A percentile compares a stretch with the other conserved stretches of the same genome.
Conservation (phyloP, 495 filamentous ascomycete species). For the Penicillium parvum region DNA sequence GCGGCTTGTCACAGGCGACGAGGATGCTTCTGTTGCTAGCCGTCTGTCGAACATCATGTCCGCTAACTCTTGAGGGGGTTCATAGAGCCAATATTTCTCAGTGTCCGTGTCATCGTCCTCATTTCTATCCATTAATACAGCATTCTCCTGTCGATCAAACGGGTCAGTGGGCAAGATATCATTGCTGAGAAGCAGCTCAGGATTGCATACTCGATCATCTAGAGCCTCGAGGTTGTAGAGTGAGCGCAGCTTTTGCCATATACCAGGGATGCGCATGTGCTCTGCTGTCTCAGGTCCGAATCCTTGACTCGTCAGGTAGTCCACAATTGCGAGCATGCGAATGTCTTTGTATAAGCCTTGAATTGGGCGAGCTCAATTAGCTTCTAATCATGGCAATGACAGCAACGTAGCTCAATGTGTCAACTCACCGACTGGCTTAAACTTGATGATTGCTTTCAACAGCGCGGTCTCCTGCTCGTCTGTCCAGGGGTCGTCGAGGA, state of each 20-base stretch:
- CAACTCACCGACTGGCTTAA: slow-evolving; percentile 87
- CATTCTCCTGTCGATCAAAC: slow-evolving; percentile 39
- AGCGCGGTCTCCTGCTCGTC: slow-evolving; percentile 90
- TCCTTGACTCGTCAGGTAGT: slow-evolving; percentile 81
- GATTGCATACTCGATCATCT: slow-evolving; percentile 67
- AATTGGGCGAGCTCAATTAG: slow-evolving; percentile 2
- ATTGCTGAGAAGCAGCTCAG: not conserved
- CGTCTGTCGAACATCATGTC: slow-evolving; percentile 68
- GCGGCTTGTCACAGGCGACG: slow-evolving; percentile 53
- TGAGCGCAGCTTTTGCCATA: slow-evolving; percentile 81
- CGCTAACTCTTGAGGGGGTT: slow-evolving; percentile 72
- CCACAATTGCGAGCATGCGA: slow-evolving; percentile 83
- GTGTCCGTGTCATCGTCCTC: slow-evolving; percentile 55
- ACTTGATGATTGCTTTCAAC: slow-evolving; percentile 83
- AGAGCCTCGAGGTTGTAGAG: slow-evolving; percentile 86
- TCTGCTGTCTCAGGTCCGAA: slow-evolving; percentile 60
- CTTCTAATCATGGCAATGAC: not conserved
- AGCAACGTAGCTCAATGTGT: not conserved
- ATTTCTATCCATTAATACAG: slow-evolving; percentile 50
- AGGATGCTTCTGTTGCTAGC: slow-evolving; percentile 54
- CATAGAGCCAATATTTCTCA: slow-evolving; percentile 63
- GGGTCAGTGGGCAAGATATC: slow-evolving; percentile 4
- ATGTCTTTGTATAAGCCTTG: slow-evolving; percentile 97
- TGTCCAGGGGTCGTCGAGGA: slow-evolving; percentile 76
- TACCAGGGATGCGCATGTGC: slow-evolving; percentile 83